phyloP scores from a whole-genome alignment of 2,329 filamentous ascomycete species.

The Colletotrichum lupini region DNA sequence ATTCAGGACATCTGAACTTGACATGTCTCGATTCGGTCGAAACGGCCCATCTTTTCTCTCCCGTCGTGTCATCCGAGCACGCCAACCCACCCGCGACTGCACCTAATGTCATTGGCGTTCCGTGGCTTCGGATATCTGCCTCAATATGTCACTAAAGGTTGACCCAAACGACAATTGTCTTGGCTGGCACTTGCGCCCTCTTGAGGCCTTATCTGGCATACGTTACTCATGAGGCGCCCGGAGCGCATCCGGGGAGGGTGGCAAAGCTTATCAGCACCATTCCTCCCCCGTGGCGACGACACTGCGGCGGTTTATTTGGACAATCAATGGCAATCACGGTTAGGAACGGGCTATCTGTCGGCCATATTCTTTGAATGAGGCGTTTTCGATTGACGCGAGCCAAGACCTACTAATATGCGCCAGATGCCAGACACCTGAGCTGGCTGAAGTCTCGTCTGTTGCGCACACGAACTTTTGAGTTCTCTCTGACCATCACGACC shows the following conservation, averaged over 20 bases:
- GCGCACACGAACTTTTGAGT: not conserved
- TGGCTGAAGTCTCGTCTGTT: not conserved
- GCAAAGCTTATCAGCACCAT: not conserved
- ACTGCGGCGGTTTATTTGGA: not conserved
- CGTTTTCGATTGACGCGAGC: constrained; percentile 20
- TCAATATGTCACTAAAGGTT: constrained; percentile 28
- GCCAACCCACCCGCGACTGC: not conserved
- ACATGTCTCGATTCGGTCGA: not conserved
- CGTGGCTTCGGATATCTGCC: constrained; percentile 33
- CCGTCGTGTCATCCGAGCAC: constrained; percentile 5
- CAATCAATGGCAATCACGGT: constrained; percentile 13
- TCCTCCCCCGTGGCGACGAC: not conserved
- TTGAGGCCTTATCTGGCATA: constrained; percentile 9
- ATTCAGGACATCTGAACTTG: not conserved
- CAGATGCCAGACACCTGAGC: not conserved
- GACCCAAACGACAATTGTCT: not conserved
- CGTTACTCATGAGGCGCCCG: not conserved
- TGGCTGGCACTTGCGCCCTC: not conserved
- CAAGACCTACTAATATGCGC: constrained; percentile 14
- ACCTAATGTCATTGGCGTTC: not conserved
- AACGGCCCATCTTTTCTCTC: constrained; percentile 1
- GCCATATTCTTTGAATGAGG: constrained; percentile 20
- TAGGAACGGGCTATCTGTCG: constrained; percentile 25
- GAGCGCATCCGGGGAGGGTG: not conserved
- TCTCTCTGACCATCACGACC: constrained; percentile 12